phyloP scores from a whole-genome alignment of 148 eudicot species.

The Tetragonia tetragonoides region DNA sequence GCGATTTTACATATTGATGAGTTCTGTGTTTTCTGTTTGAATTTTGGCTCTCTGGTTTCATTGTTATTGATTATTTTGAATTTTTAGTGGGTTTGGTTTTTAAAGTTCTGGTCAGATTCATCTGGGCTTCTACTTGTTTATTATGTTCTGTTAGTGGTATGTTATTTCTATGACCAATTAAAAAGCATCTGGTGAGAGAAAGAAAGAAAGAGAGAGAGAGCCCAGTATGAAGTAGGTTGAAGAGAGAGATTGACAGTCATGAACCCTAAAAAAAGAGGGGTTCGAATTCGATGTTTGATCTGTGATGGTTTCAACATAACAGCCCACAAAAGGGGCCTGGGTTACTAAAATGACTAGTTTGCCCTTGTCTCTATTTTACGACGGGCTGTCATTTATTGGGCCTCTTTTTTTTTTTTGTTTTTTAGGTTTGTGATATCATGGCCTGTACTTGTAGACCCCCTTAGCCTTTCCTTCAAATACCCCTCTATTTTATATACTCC shows the following conservation, averaged over 20 bases:
- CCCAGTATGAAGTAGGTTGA: constrained; percentile 13
- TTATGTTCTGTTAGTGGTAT: not conserved
- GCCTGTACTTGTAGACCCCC: constrained; percentile 8
- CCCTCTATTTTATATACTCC: not conserved
- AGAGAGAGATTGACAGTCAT: not conserved
- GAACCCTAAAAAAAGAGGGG: constrained; percentile 18
- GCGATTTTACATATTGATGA: not conserved
- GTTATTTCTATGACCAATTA: not conserved
- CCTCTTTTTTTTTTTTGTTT: not conserved
- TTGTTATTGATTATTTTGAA: constrained; percentile 5
- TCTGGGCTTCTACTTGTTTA: constrained; percentile 20
- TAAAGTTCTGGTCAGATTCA: not conserved
- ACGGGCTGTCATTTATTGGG: constrained; percentile 14
- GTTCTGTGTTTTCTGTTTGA: not conserved
- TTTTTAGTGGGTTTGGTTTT: not conserved
- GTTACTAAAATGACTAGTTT: not conserved
- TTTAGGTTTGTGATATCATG: not conserved
- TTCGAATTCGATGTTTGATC: constrained; percentile 12
- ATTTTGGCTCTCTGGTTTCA: constrained; percentile 13
- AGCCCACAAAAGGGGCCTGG: constrained; percentile 24
- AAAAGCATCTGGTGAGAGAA: not conserved
- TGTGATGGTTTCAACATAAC: constrained; percentile 13
- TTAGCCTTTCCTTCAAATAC: not conserved
- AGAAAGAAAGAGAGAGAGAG: constrained; percentile 10
- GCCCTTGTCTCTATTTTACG: constrained; percentile 2